Conservation (phyloP, 108 stramenopile species). For the Fragilaria radians region DNA sequence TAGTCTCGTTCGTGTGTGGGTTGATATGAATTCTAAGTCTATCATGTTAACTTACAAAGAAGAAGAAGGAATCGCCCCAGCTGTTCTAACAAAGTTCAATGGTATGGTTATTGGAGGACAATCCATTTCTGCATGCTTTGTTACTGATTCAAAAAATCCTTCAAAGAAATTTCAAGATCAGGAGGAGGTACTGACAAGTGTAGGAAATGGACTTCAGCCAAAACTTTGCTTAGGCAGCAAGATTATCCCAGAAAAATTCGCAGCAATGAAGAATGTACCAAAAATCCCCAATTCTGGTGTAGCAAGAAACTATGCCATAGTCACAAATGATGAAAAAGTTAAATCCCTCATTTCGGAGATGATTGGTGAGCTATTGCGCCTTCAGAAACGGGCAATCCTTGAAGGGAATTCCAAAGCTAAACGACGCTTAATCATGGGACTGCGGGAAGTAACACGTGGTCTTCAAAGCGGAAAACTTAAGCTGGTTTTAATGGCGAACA, state of each 20-base stretch:
- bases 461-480: constrained; percentile 83
- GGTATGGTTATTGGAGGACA: constrained; percentile 64
- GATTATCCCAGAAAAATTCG: constrained; percentile 68
- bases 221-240: constrained; percentile 72
- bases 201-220: constrained; percentile 5
- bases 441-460: constrained; percentile 85
- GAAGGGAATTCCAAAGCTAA: constrained; percentile 72
- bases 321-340: constrained; percentile 44
- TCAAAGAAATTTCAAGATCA: constrained; percentile 10
- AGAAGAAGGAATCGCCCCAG: constrained; percentile 15
- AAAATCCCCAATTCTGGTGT: constrained; percentile 60
- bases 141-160: constrained; percentile 4
- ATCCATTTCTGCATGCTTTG: constrained; percentile 24
- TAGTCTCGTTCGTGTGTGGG: constrained; percentile 11
- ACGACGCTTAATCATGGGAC: constrained; percentile 84
- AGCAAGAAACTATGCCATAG: constrained; percentile 55
- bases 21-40: constrained; percentile 2
- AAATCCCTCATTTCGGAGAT: constrained; percentile 65
- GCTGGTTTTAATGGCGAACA: constrained; percentile 88
- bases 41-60: constrained; percentile 8
- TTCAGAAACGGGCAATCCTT: constrained; percentile 64
- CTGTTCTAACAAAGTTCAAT: constrained; percentile 38
- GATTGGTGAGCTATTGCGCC: constrained; percentile 77
- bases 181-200: neutral
- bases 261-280: constrained; percentile 72